Conservation (phyloP, 2,329 filamentous ascomycete genomes). For the Arachnomyces sp. region DNA sequence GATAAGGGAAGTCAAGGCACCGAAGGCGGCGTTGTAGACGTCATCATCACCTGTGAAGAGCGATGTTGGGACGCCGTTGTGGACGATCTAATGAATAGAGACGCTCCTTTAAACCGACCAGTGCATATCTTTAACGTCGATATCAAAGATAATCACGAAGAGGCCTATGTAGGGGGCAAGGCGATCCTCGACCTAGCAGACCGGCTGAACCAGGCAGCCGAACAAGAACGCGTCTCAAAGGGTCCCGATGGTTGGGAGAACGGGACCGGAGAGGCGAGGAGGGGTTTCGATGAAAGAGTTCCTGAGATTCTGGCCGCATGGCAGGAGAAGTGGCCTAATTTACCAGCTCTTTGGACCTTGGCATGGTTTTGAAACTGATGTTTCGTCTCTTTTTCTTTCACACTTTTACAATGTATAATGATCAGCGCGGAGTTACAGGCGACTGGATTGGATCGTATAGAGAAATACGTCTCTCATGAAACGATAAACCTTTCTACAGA, state of each 20-base stretch:
- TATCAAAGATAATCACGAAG: conserved; percentile 97
- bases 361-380: conserved; percentile 68
- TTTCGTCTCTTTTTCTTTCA: conserved; percentile 6
- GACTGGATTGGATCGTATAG: too few species aligned
- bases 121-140: conserved; percentile 98
- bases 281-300: conserved; percentile 83
- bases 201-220: conserved; percentile 71
- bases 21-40: conserved; percentile 82
- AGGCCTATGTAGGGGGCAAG: conserved; percentile 80
- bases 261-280: conserved; percentile 58
- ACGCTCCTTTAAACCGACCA: conserved; percentile 77
- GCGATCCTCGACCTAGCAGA: conserved; percentile 89
- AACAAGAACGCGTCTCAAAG: conserved; percentile 62
- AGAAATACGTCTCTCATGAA: too few species aligned
- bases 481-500: too few species aligned
- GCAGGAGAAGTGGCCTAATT: conserved; percentile 89
- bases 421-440: conserved; percentile 4
- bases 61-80: conserved; percentile 97
- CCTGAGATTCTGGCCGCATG: conserved; percentile 85
- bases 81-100: conserved; percentile 82
- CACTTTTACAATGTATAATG: not conserved
- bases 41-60: conserved; percentile 96
- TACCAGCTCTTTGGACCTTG: conserved; percentile 88
- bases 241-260: conserved; percentile 62
- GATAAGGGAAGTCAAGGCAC: conserved; percentile 73